These are phyloP conservation scores for Nitzschia inconspicua DNA, from an alignment of 108 stramenopile species.

Conservation along the genomic window DNA sequence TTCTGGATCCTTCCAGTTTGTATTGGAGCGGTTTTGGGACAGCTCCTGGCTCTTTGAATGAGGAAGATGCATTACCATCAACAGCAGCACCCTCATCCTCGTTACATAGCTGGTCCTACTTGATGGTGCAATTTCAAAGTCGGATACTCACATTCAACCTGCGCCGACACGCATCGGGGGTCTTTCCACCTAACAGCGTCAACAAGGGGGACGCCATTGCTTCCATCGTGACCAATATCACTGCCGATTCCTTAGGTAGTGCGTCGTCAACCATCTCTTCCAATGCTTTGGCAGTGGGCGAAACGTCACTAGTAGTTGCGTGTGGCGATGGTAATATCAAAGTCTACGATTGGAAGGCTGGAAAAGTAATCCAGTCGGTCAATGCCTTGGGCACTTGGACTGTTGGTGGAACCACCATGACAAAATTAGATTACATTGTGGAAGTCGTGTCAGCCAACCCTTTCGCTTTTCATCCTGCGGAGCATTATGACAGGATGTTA, in stretches of 20 bases:
- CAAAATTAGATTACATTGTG: slow-evolving; percentile 65
- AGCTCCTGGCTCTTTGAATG: background rate
- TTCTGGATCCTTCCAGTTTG: slow-evolving; percentile 40
- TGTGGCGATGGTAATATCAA: slow-evolving; percentile 61
- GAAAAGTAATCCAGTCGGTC: slow-evolving; percentile 45
- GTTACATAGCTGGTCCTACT: slow-evolving; percentile 20
- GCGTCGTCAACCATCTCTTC: slow-evolving; percentile 9
- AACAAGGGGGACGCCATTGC: background rate
- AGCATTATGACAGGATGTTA: slow-evolving; percentile 1
- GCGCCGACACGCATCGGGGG: background rate
- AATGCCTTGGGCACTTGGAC: slow-evolving; percentile 2
- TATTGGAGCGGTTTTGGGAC: slow-evolving; percentile 40
- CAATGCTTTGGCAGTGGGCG: slow-evolving; percentile 31
- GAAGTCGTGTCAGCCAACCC: slow-evolving; percentile 49
- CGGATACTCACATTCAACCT: slow-evolving; percentile 26
- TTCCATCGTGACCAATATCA: slow-evolving; percentile 10
- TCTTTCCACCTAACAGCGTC: background rate
- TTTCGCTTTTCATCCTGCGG: slow-evolving; percentile 15
- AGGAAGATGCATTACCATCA: background rate
- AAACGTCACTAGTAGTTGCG: slow-evolving; percentile 37
- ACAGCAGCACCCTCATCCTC: background rate
- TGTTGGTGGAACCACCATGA: slow-evolving; percentile 31
- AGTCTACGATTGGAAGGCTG: slow-evolving; percentile 42
- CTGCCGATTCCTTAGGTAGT: background rate
- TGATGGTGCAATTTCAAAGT: slow-evolving; percentile 31